These are phyloP conservation scores for Solanum pimpinellifolium DNA, from an alignment of 257 asterid species.

Conservation along the genomic window DNA sequence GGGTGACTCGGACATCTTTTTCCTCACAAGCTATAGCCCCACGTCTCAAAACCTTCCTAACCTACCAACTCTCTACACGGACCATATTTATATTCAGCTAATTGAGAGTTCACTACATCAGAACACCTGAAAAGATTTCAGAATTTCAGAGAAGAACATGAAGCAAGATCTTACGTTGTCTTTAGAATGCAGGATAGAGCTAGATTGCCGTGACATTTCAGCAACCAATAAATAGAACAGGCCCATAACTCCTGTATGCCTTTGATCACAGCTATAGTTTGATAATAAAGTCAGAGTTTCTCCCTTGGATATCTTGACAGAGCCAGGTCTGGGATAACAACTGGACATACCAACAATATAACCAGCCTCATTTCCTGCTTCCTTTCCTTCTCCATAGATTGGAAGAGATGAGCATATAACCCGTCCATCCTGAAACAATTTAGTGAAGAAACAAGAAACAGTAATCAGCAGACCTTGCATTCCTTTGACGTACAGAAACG, in stretches of 20 bases:
- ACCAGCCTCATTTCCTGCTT: slow-evolving; percentile 82
- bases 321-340: slow-evolving; percentile 75
- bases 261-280: slow-evolving; percentile 41
- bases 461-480: background rate
- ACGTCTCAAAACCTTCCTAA: background rate
- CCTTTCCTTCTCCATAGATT: slow-evolving; percentile 55
- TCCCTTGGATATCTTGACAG: slow-evolving; percentile 58
- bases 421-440: slow-evolving; percentile 47
- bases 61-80: background rate
- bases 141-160: background rate
- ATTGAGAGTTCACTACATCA: background rate
- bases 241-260: slow-evolving; percentile 88
- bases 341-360: slow-evolving; percentile 83
- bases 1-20: background rate
- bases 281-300: slow-evolving; percentile 57
- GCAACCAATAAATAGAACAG: slow-evolving; percentile 69
- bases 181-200: slow-evolving; percentile 9
- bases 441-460: background rate
- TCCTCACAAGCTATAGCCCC: background rate
- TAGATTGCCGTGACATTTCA: slow-evolving; percentile 19
- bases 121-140: background rate
- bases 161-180: slow-evolving; percentile 21
- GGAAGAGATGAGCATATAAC: slow-evolving; percentile 65
- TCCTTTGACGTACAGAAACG: background rate
- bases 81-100: background rate